Conservation (phyloP, 2,329 filamentous ascomycete genomes). For the Blastomyces gilchristii region DNA sequence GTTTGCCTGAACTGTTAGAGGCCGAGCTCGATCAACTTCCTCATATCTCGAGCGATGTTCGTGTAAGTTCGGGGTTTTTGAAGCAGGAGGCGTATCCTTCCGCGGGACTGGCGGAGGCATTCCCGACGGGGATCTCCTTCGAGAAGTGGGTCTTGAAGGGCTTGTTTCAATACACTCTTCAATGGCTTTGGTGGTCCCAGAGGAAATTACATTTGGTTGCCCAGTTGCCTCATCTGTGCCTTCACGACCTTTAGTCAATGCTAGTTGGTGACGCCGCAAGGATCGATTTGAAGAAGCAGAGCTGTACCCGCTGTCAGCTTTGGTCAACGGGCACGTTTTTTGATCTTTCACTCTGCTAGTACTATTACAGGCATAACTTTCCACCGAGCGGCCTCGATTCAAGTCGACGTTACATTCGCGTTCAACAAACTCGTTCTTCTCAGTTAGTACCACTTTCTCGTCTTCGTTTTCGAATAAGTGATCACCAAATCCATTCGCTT, state of each 20-base stretch:
- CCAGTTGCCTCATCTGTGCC: neutral
- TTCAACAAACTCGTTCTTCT: neutral
- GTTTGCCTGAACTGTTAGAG: neutral
- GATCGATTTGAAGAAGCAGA: constrained; percentile 22
- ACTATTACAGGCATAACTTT: constrained; percentile 11
- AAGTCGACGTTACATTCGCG: neutral
- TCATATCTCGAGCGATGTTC: neutral
- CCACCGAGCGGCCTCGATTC: constrained; percentile 6
- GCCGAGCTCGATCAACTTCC: neutral
- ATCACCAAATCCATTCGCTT: constrained; percentile 1
- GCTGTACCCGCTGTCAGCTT: constrained; percentile 32
- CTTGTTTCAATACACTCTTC: constrained; percentile 6
- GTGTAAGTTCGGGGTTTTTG: neutral
- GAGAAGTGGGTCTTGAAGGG: neutral
- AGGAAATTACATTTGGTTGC: neutral
- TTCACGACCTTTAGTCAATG: neutral
- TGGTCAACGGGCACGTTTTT: constrained; percentile 21
- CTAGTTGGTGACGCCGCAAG: neutral
- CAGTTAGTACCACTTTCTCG: constrained; percentile 16
- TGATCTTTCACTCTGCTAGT: constrained; percentile 10
- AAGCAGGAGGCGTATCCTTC: neutral
- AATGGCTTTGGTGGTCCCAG: neutral
- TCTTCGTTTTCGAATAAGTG: constrained; percentile 1
- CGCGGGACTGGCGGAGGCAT: neutral
- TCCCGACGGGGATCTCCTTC: neutral